phyloP scores from a whole-genome alignment of 1,139 yeast species.

The Arxiozyma slooffiae region DNA sequence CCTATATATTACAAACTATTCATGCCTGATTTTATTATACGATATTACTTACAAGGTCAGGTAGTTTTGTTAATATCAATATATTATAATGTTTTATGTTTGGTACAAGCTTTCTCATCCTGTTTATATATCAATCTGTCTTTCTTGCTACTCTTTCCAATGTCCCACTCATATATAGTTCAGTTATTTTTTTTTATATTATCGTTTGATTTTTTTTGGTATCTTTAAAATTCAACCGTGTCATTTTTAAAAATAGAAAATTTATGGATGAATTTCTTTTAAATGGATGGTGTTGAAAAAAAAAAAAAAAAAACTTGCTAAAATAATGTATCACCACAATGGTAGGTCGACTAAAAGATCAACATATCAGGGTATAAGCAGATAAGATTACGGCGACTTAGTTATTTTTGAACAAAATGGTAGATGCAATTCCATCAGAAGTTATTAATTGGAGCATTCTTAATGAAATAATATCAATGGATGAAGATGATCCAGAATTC shows the following conservation, averaged over 20 bases:
- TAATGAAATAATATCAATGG: constrained; percentile 85
- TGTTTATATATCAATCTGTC: neutral
- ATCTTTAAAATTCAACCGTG: neutral
- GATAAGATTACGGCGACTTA: neutral
- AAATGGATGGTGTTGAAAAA: neutral
- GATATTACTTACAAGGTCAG: too few species aligned
- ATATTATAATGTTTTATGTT: too few species aligned
- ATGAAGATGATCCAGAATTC: constrained; percentile 77
- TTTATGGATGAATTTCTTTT: neutral
- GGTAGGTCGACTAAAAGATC: too few species aligned
- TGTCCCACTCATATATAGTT: neutral
- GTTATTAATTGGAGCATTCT: constrained; percentile 84
- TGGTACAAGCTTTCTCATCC: neutral
- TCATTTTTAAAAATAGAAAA: neutral
- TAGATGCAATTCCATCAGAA: constrained; percentile 37
- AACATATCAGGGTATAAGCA: neutral
- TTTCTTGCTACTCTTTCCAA: too few species aligned
- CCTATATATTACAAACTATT: neutral
- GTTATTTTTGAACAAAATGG: constrained; percentile 5
- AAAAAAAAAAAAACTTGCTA: too few species aligned
- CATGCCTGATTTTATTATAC: neutral
- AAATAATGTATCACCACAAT: too few species aligned
- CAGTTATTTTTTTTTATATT: too few species aligned
- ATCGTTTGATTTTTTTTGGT: neutral
- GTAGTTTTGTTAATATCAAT: too few species aligned